Percentiles rank a stretch among this genome's conserved stretches.
phyloP scores from a whole-genome alignment of 2,329 filamentous ascomycete species.

The Metarhizium robertsii region DNA sequence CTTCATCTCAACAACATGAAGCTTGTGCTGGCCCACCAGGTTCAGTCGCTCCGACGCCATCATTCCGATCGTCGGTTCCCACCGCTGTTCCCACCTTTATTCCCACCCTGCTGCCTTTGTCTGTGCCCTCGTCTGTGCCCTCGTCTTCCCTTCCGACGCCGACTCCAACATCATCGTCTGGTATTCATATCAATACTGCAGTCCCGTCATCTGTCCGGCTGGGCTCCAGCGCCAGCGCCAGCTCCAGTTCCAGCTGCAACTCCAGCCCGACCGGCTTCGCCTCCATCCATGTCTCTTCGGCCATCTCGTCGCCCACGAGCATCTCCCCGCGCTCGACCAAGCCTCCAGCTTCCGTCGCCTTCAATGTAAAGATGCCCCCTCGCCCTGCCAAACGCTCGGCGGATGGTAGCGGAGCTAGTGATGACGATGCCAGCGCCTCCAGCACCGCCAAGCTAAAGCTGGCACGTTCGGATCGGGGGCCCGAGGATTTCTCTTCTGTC shows the following conservation, averaged over 20 bases:
- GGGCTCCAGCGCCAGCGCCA: background rate
- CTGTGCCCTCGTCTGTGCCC: background rate
- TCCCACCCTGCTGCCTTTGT: background rate
- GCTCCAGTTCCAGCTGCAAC: constrained; percentile 1
- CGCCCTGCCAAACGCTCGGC: constrained; percentile 27
- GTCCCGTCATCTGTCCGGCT: background rate
- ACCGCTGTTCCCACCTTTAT: background rate
- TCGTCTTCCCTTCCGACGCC: background rate
- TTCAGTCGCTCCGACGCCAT: background rate
- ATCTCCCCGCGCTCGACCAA: constrained; percentile 7
- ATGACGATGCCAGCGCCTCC: constrained; percentile 17
- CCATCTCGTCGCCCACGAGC: constrained; percentile 7
- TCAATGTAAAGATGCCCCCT: constrained; percentile 8
- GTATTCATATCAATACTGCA: background rate
- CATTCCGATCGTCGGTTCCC: background rate
- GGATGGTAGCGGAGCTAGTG: constrained; percentile 22
- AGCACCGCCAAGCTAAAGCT: constrained; percentile 34
- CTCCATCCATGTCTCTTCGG: constrained; percentile 2
- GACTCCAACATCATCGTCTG: background rate
- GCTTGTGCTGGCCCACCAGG: background rate
- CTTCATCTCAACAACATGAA: too few species aligned
- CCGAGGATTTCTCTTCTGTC: constrained; percentile 44
- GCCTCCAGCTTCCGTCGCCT: background rate
- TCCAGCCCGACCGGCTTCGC: constrained; percentile 9
- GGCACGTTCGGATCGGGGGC: constrained; percentile 36